Base-by-base conservation (phyloP, 768 basidiomycete genomes). In the Vararia minispora region DNA sequence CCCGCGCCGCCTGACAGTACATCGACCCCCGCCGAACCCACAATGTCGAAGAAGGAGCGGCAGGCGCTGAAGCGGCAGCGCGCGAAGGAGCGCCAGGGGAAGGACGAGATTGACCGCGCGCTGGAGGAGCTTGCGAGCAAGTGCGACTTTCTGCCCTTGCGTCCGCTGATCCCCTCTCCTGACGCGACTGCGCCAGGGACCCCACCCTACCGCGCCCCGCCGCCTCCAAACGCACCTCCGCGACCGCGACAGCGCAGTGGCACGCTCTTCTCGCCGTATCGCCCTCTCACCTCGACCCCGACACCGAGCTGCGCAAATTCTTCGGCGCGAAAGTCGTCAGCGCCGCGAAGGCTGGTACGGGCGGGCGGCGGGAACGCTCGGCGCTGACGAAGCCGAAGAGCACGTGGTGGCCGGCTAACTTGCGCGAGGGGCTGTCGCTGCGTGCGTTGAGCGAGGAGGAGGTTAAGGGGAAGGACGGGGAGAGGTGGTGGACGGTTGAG, bases 221-320 rank as follows among this genome's bases (percentile, higher is more conserved):
- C 2, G 7, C 22, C 26, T 28, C 24, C 6, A 30, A 30, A 16
- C 28, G 41, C 21, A 37, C 35, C 8, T 52, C 57, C 0, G 48
- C 56, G 16, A 35, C 55, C 6, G 55, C 58, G 5, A 56, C 28
- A 56, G 59, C 25, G 56, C 62, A 16, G 53, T 75, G 37, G 56
- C 70, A 9, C 16, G 56, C 70, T 33, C 72, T 95, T 1, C 67
- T 94, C 14, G 64, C 84, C 0, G 79, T 94, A n/a, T 88, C 86
- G 1, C 65, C 80, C 1, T 64, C 79, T 28, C 70, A 88, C 49
- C 74, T 99, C 12, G 90, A 98, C 45, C 68, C 79, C 9, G 90
- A 94, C 42, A 81, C 82, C 0, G 95, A 99, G 54, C 73, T 98
- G 60, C 78, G 84, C 39, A 81, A 78, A 46, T 94, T 97, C 68